Evolutionary conservation across 176 grass and related monocot genomes (phyloP), one percentile per base, ranked within the genome.

Genomic region (Bolboschoenus planiculmis): DNA sequence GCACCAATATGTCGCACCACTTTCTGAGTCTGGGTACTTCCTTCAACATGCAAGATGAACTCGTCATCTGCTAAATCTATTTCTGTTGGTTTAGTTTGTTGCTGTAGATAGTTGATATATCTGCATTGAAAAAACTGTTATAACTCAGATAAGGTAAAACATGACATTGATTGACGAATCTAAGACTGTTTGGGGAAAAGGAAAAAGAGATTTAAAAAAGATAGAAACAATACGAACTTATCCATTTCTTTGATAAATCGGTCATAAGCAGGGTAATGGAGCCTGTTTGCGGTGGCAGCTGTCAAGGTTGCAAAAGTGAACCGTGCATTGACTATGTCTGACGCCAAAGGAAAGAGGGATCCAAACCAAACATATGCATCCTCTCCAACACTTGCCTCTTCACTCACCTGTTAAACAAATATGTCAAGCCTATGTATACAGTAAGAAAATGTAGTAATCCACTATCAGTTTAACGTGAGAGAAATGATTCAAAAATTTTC

Each of bases 241-340:
- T 92, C 87, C 88, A 97, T 94, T 91, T 97, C 85, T 84, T 94
- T 97, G 65, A 97, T 87, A 73, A 94, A 94, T 87, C 61, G 90
- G 64, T 94, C 95, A 79, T 97, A 97, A 85, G 92, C 95, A 73
- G 95, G 95, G 66, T 92, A 94, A 81, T 97, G 90, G 26, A 97
- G 92, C 82, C 84, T 91, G 29, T 77, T 91, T 78, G 87, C 87
- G 18, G 92, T 97, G 18, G 85, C 79, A 29, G 85, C 81, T 10
- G 95, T 97, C 56, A 97, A 81, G 80, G 85, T 90, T 90, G 94
- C 92, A 77, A 94, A 97, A 58, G 92, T 91, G 87, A 97, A 97
- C 56, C 88, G 87, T 20, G 92, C 92, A 82, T 97, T 97, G 47
- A 97, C 79, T 73, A 94, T 86, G 58, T 97, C 95, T 44, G 87